These are phyloP conservation scores for Cephalotrichum gorgonifer DNA, from an alignment of 2,329 filamentous ascomycete genomes.

Conservation along the genomic window DNA sequence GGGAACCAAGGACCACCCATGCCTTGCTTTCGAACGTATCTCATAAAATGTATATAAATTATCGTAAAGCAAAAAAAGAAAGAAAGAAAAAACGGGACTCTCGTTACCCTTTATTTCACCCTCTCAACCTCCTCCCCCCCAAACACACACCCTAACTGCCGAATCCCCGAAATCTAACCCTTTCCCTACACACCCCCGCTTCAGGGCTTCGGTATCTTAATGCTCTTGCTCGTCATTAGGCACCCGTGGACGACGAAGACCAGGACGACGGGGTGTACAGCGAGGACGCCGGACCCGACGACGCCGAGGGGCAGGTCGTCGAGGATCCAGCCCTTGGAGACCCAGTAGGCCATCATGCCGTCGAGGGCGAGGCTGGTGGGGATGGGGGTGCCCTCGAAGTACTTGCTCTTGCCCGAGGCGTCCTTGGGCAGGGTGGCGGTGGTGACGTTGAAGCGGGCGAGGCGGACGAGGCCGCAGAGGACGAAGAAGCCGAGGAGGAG, in stretches of 20 bases:
- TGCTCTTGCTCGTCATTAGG: conserved; percentile 88
- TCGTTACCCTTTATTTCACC: too few relatives aligned
- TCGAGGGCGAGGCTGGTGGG: conserved; percentile 79
- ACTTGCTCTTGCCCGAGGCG: conserved; percentile 78
- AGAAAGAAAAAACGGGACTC: too few relatives aligned
- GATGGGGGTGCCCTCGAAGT: conserved; percentile 96
- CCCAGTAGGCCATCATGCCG: conserved; percentile 81
- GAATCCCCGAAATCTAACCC: background rate
- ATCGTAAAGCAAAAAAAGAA: too few relatives aligned
- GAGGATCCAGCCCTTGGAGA: conserved; percentile 68
- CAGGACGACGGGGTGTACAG: conserved; percentile 74
- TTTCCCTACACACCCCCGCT: background rate
- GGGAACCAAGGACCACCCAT: too few relatives aligned
- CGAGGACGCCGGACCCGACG: conserved; percentile 54
- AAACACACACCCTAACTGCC: too few relatives aligned
- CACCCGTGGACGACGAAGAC: conserved; percentile 85
- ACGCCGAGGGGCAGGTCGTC: conserved; percentile 70
- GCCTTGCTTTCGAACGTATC: too few relatives aligned
- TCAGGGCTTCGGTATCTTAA: conserved; percentile 86
- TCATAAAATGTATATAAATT: too few relatives aligned
- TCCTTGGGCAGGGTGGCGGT: conserved; percentile 86
- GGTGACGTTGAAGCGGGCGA: conserved; percentile 97
- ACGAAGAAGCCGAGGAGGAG: conserved; percentile 77
- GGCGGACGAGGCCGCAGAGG: conserved; percentile 82
- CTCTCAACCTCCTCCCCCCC: background rate